A percentile compares a stretch with the other conserved stretches of the same genome.
Evolutionary conservation across 2,329 filamentous ascomycete genomes (phyloP).

Genomic region (Arthrobotrys musiformis): DNA sequence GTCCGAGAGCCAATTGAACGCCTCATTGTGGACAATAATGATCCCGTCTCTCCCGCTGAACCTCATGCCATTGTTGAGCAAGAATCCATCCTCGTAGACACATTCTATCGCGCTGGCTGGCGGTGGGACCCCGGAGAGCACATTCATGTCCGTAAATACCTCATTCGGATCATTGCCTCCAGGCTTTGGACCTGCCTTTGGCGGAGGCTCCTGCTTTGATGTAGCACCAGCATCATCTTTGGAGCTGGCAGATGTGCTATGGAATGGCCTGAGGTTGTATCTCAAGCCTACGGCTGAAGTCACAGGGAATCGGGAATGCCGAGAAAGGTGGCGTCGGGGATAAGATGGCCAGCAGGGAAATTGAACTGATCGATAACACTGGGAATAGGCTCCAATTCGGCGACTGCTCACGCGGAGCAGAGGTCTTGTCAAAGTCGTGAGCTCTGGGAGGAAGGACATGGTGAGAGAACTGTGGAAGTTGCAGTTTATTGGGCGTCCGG

Average conservation of each 20-base stretch:
- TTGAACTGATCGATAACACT: slow-evolving; percentile 30
- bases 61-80: slow-evolving; percentile 81
- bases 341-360: slow-evolving; percentile 24
- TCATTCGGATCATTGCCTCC: slow-evolving; percentile 54
- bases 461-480: slow-evolving; percentile 16
- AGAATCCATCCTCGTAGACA: slow-evolving; percentile 84
- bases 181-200: slow-evolving; percentile 37
- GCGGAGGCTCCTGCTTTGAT: slow-evolving; percentile 27
- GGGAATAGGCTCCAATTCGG: slow-evolving; percentile 47
- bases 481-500: neutral
- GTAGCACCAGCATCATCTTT: slow-evolving; percentile 20
- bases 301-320: slow-evolving; percentile 41
- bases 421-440: slow-evolving; percentile 30
- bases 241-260: slow-evolving; percentile 5
- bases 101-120: slow-evolving; percentile 86
- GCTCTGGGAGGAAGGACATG: slow-evolving; percentile 36
- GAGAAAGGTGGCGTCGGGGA: slow-evolving; percentile 45
- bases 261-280: slow-evolving; percentile 42
- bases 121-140: slow-evolving; percentile 77
- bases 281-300: slow-evolving; percentile 5
- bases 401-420: slow-evolving; percentile 41
- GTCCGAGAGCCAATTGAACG: slow-evolving; percentile 77
- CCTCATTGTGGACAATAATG: slow-evolving; percentile 84
- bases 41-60: slow-evolving; percentile 77
- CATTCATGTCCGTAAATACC: slow-evolving; percentile 76